Evolutionary conservation across 305 asterid species (phyloP).

Genomic region (Ilex paraguariensis): DNA sequence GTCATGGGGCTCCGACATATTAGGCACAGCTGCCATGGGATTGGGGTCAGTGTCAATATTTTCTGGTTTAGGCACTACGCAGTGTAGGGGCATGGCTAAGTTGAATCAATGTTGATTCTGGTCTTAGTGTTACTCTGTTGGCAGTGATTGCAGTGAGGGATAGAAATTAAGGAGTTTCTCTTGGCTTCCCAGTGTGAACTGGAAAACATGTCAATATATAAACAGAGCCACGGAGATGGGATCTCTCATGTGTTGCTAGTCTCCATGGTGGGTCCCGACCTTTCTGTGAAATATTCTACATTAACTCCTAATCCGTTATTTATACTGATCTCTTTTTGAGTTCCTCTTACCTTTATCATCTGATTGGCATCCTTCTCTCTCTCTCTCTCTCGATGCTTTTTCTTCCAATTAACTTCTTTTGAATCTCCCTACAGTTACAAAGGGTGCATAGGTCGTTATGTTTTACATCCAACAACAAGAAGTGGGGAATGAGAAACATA

Average conservation of each 20-base stretch:
- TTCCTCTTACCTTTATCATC: constrained; percentile 27
- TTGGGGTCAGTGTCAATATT: constrained; percentile 32
- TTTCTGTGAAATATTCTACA: constrained; percentile 29
- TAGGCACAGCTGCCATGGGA: constrained; percentile 33
- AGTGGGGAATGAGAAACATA: constrained; percentile 43
- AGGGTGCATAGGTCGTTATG: constrained; percentile 29
- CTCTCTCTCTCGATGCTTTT: constrained; percentile 18
- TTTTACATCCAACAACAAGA: constrained; percentile 17
- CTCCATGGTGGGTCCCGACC: constrained; percentile 51
- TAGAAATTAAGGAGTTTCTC: constrained; percentile 38
- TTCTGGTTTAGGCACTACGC: constrained; percentile 70
- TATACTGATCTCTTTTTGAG: constrained; percentile 34
- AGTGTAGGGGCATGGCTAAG: constrained; percentile 56
- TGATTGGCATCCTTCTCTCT: constrained; percentile 22
- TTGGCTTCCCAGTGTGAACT: constrained; percentile 39
- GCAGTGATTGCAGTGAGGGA: constrained; percentile 15
- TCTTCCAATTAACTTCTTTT: constrained; percentile 12
- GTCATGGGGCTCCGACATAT: constrained; percentile 27
- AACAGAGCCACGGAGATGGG: constrained; percentile 32
- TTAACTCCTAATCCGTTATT: constrained; percentile 37
- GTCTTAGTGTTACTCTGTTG: constrained; percentile 15
- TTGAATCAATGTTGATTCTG: constrained; percentile 11
- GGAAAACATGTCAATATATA: constrained; percentile 40
- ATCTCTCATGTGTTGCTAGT: constrained; percentile 29
- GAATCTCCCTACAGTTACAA: constrained; percentile 17